phyloP scores from a whole-genome alignment of 352 stramenopile species.

The Discostella stelligera region DNA sequence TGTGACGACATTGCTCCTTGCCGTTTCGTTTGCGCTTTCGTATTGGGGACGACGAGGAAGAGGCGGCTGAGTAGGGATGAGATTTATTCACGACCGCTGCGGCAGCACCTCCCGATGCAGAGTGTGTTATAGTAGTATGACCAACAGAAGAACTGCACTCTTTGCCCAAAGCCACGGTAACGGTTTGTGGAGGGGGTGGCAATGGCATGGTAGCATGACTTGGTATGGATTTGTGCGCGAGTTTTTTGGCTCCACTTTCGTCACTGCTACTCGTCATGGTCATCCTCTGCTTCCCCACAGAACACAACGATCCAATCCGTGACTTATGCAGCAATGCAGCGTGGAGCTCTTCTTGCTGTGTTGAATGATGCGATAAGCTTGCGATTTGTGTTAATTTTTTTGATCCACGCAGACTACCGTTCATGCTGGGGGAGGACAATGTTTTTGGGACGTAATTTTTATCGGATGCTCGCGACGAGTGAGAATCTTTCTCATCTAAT shows the following conservation, averaged over 20 bases:
- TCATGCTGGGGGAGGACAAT: not conserved
- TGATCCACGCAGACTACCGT: not conserved
- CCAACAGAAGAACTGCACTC: not conserved
- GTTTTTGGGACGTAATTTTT: constrained; percentile 5
- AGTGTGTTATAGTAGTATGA: not conserved
- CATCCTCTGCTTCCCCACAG: not conserved
- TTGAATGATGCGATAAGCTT: not conserved
- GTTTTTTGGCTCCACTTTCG: not conserved
- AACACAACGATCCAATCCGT: not conserved
- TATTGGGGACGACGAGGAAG: constrained; percentile 6
- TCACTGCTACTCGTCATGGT: not conserved
- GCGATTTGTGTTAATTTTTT: constrained; percentile 35
- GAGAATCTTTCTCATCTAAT: constrained; percentile 46
- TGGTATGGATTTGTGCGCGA: not conserved
- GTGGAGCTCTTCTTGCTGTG: not conserved
- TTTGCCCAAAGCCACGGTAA: constrained; percentile 21
- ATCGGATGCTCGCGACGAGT: constrained; percentile 27
- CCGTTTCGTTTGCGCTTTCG: constrained; percentile 1
- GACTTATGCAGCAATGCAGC: not conserved
- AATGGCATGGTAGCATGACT: not conserved
- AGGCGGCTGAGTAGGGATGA: not conserved
- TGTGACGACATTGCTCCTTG: constrained; percentile 15
- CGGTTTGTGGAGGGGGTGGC: constrained; percentile 18
- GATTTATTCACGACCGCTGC: not conserved
- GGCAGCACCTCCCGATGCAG: not conserved